Evolutionary conservation across 768 basidiomycete species (phyloP), one percentile per base, ranked within the genome.

Genomic region (Phylloporus scabripes): DNA sequence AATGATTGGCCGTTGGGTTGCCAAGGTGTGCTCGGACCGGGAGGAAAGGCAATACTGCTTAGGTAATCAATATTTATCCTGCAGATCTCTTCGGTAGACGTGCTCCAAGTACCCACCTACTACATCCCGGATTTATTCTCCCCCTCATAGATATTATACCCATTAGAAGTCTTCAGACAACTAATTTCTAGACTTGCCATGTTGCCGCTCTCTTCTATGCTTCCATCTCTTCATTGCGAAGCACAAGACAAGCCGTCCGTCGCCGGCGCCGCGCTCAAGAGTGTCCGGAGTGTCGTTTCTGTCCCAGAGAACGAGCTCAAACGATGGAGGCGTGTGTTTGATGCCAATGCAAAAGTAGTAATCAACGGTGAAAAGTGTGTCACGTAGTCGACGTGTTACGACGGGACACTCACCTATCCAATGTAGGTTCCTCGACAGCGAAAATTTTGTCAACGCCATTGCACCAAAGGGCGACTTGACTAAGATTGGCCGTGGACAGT

Each of bases 381-480:
- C 20, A 15, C 50, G 20, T 7, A 21, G 31, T 46, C 52, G 42
- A 17, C 36, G 26, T 55, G 32, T 44, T 53, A 55, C 59, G 55
- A 55, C 66, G 58, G 26, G 26, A 48, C 23, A 12, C 46, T 55
- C 37, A 59, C 34, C 43, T 18, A 18, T 28, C 10, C 15, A 45
- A 33, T 51, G 24, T 57, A 97, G 94, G 69, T 95, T 81, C 65
- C 76, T 99, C 41, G 87, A 92, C 70, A 73, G 77, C 31, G 85
- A 92, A 26, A 83, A 83, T 60, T 99, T 99, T 69, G 87, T 98
- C 58, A 90, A 91, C 65, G 94, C 96, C 45, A 94, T 98, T 66
- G 92, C 88, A 28, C 93, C 95, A 2, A 78, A 79, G 42, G 82
- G 79, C 29, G 92, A 95, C 73, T 76, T 92, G 58, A 77, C 81